Evolutionary conservation across 306 rosid genomes (phyloP).

Genomic region (Lablab purpureus): DNA sequence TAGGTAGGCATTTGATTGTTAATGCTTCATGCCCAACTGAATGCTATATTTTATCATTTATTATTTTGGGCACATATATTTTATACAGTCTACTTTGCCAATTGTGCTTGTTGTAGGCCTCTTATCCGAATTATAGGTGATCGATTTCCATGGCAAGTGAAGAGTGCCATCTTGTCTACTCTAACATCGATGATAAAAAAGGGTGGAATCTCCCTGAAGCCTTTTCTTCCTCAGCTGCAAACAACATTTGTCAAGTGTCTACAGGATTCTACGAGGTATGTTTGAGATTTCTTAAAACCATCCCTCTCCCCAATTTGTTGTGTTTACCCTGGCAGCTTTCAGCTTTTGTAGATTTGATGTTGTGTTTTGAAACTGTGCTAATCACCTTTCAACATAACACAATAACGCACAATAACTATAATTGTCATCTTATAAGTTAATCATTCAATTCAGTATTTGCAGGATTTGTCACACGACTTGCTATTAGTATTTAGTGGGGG

Average conservation of each 20-base stretch:
- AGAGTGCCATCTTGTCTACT: constrained; percentile 96
- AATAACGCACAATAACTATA: neutral
- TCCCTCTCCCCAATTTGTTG: too few relatives aligned
- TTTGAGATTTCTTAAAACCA: neutral
- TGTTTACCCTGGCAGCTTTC: neutral
- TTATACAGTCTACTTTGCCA: constrained; percentile 46
- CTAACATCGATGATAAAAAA: constrained; percentile 80
- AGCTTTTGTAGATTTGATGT: neutral
- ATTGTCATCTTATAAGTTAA: neutral
- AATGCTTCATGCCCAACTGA: neutral
- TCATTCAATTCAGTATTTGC: neutral
- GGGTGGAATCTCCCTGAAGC: constrained; percentile 88
- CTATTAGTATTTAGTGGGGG: neutral
- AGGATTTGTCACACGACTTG: neutral
- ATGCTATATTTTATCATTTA: constrained; percentile 18
- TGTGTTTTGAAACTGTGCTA: constrained; percentile 18
- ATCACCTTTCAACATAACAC: neutral
- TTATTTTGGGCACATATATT: neutral
- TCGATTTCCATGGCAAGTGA: constrained; percentile 99
- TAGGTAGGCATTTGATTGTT: constrained; percentile 17
- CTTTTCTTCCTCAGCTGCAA: constrained; percentile 99
- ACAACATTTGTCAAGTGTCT: constrained; percentile 96
- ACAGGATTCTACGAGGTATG: constrained; percentile 91
- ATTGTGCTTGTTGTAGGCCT: constrained; percentile 68
- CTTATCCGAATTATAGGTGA: constrained; percentile 96